Evolutionary conservation across 768 basidiomycete species (phyloP), one percentile per base, ranked within the genome.

Genomic region (Calocera viscosa): DNA sequence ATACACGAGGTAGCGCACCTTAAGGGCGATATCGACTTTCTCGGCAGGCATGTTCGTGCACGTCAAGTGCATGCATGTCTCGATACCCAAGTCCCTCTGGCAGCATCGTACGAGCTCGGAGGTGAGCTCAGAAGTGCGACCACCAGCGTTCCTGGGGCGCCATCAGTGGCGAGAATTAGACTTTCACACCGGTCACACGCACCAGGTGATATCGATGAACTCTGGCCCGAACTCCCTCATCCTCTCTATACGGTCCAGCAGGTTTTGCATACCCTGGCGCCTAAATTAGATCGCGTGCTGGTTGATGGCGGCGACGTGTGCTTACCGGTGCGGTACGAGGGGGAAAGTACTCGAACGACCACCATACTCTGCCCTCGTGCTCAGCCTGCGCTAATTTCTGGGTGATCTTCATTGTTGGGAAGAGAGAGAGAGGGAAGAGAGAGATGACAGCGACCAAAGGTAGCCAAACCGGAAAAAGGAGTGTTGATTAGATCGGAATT

Each of bases 291-390:
- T 49, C 30, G 32, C 33, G 41, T n/a, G 39, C 41, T 68, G 67
- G 26, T 49, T 33, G 30, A 19, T 26, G 30, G 19, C 22, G 39
- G 16, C 2, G 12, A 63, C 12, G 49, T 66, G 66, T 40, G 73
- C 76, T 67, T 69, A 92, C 91, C 85, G 95, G 94, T 64, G 92
- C 92, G 35, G 94, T 96, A 70, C 94, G 82, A 24, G 91, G 94
- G 67, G 96, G 95, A 73, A 99, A 98, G 79, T 94, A 98, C 75
- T 99, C 95, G 75, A 99, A 98, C 39, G 91, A 94, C 94, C 94
- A 99, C 89, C 94, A 96, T 68, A 91, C 79, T 73, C 91, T 86
- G 70, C 88, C 87, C 72, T 95, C 89, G 75, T 88, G 87, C 68
- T 84, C 79, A 63, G 90, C 90, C 76, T 91, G 86, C 70, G 87